These are phyloP conservation scores for Sclerotinia sclerotiorum DNA, from an alignment of 2,329 filamentous ascomycete genomes.

Conservation along the genomic window DNA sequence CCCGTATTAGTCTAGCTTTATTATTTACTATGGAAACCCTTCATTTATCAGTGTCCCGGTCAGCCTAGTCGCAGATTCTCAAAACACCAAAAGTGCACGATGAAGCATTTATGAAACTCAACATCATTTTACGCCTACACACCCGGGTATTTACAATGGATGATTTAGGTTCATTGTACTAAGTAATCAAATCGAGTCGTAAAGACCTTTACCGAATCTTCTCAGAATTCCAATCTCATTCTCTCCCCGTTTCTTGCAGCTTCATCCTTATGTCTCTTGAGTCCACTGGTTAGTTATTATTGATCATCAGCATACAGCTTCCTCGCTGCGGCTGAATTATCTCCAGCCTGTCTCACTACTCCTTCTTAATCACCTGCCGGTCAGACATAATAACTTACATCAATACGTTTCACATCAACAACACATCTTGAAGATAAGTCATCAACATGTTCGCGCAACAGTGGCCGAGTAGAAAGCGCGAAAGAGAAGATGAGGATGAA, in stretches of 20 bases:
- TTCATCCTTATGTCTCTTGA: background rate
- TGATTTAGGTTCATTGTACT: background rate
- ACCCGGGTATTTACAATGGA: background rate
- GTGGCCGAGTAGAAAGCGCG: constrained; percentile 35
- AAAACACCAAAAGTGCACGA: background rate
- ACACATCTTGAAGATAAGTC: background rate
- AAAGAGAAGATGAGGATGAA: constrained; percentile 38
- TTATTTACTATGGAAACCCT: background rate
- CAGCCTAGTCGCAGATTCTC: background rate
- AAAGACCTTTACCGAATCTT: background rate
- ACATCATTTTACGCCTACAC: background rate
- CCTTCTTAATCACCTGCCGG: background rate
- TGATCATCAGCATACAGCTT: background rate
- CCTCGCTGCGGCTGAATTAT: background rate
- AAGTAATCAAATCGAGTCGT: background rate
- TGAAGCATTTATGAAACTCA: constrained; percentile 19
- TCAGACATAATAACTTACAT: background rate
- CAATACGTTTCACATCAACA: background rate
- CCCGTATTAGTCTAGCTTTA: background rate
- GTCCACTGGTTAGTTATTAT: background rate
- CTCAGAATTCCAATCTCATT: background rate
- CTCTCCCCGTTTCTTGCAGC: background rate
- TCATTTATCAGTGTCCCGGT: background rate
- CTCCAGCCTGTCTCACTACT: constrained; percentile 9
- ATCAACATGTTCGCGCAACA: constrained; percentile 14